Base-by-base conservation (phyloP, 768 basidiomycete species). In the Suillus paluster region DNA sequence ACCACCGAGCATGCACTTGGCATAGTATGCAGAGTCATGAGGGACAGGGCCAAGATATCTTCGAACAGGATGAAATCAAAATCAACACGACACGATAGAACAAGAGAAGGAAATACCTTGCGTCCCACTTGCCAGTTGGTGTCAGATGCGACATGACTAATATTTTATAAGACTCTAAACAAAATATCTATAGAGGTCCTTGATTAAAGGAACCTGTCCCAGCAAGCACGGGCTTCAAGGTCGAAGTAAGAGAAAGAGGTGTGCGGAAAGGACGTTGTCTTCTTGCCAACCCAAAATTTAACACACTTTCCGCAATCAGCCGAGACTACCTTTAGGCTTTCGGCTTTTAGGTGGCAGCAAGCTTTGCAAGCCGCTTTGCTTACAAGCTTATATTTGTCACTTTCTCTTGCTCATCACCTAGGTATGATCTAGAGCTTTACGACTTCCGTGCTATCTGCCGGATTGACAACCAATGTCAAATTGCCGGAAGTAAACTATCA, bases 1-100 rank as follows among this genome's bases (percentile, higher is more conserved):
- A 85, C 94, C 94, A 71, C 92, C 93, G 68, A 95, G 85, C 86
- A 93, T 88, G 76, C 89, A 91, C 78, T 94, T 93, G 74, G 87
- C 75, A 75, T 94, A 94, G 83, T 94, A 94, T 57, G 79, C 79
- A 61, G 79, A 39, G 70, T 93, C 90, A 71, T 93, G 91, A 62
- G 88, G 88, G 62, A 92, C 85, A 70, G 91, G 88, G 44, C 91
- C 91, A 63, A 83, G 73, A 67, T 82, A 82, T 74, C 90, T 91
- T 66, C n/a, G 61, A 58, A 56, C 48, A 58, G 54, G 34, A 30
- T 5, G 10, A 30, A 21, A 36, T 62, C 57, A 66, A 59, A 45
- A 58, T 48, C 46, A 39, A 54, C 1, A 9, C 7, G 33, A 45
- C 9, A 45, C 9, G 33, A 46, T 34, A 15, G 46, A 57, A 55